Evolutionary conservation across 116 monocot species (phyloP).

Genomic region (Iris pallida): DNA sequence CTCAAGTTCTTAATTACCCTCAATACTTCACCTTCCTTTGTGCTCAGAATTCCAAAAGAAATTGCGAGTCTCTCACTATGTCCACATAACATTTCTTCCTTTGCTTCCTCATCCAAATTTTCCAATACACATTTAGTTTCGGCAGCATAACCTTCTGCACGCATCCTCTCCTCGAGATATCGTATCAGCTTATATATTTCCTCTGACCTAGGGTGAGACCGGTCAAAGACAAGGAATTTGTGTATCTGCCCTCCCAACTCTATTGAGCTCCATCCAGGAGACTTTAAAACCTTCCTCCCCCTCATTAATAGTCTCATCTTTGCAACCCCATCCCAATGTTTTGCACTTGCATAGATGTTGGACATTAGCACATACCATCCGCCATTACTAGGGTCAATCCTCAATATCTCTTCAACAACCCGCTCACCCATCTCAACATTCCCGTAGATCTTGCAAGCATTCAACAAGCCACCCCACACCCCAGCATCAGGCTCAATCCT

Average conservation of each 20-base stretch:
- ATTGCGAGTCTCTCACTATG: constrained; percentile 51
- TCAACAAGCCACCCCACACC: constrained; percentile 35
- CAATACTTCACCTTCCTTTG: constrained; percentile 9
- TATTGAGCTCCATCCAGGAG: constrained; percentile 36
- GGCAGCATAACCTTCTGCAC: constrained; percentile 21
- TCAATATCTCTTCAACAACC: constrained; percentile 17
- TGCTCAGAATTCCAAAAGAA: constrained; percentile 40
- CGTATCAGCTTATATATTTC: constrained; percentile 32
- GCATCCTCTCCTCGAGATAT: constrained; percentile 31
- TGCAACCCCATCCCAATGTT: constrained; percentile 27
- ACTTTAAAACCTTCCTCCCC: constrained; percentile 32
- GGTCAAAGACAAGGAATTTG: constrained; percentile 34
- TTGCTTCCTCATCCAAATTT: constrained; percentile 28
- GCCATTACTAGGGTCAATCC: constrained; percentile 29
- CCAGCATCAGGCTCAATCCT: constrained; percentile 29
- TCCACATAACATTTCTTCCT: constrained; percentile 37
- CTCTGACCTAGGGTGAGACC: constrained; percentile 27
- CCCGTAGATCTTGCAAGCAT: constrained; percentile 38
- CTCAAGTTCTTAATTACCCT: constrained; percentile 42
- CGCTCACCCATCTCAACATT: constrained; percentile 37
- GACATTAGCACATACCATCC: constrained; percentile 54
- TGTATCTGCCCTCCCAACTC: constrained; percentile 33
- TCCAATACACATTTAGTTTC: constrained; percentile 33
- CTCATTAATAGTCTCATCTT: constrained; percentile 40
- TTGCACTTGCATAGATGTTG: constrained; percentile 37